Evolutionary conservation across 1,284 basidiomycete species (phyloP), one percentile per base, ranked within the genome.

Genomic region (Mrakiaceae sp.): DNA sequence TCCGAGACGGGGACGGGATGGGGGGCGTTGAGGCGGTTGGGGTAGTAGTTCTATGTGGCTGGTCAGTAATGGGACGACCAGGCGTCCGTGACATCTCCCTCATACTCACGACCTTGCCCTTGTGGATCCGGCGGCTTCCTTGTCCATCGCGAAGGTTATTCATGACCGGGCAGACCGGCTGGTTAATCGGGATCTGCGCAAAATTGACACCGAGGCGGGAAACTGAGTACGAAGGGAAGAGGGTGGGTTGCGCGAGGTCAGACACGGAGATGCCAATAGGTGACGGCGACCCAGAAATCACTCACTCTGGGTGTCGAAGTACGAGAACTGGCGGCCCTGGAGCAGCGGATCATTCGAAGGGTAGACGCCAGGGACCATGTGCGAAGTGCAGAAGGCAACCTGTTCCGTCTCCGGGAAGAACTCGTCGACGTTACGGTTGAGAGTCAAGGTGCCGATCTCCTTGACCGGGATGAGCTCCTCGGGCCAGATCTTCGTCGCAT

Each of bases 401-500:
- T 89, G 87, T 75, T 93, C 90, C 2, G 83, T 84, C 75, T 92
- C 87, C 8, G 88, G 78, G 77, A 92, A 92, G 75, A 82, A 91
- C 72, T 91, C 87, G 66, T 71, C 71, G 39, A 75, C 72, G 71
- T 69, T 67, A 58, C 75, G 80, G 74, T 90, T 82, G 54, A 92
- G 75, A 2, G 85, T 82, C 71, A 91, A 76, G 72, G 87, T 86
- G 53, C 88, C 90, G 59, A 91, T 84, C 67, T 83, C 79, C 69
- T 86, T 79, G 14, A 91, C 78, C 0, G 89, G 88, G 0, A 90
- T 83, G 5, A 85, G 75, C 66, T 88, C 84, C 72, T 89, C 84
- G 0, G 88, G 88, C 82, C 88, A 88, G 52, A 90, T 70, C 77
- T 91, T 92, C 44, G 89, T 91, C 5, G 87, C 83, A 72, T 92